These are phyloP conservation scores for Syzygium aromaticum DNA, from an alignment of 345 rosid species.

Conservation along the genomic window DNA sequence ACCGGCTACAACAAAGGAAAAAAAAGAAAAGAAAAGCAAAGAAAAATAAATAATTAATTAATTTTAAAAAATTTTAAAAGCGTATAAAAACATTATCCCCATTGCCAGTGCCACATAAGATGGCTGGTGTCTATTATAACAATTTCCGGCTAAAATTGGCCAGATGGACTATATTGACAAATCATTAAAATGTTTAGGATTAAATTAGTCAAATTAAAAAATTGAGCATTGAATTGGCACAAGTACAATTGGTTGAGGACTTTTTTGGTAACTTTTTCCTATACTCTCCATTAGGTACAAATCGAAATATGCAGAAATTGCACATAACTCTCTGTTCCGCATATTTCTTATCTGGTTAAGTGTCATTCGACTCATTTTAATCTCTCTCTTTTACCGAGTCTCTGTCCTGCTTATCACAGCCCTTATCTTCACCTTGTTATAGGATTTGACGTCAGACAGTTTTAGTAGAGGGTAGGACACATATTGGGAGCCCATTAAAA, in stretches of 20 bases:
- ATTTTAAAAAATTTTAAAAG: no score
- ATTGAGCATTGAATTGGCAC: no score
- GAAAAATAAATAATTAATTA: no score
- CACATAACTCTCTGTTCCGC: not conserved
- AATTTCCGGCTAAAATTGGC: no score
- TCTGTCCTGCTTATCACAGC: not conserved
- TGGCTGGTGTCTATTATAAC: not conserved
- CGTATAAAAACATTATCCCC: no score
- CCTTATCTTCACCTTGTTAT: not conserved
- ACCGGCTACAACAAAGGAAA: not conserved
- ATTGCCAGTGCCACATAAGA: not conserved
- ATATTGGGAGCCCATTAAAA: not conserved
- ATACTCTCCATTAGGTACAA: not conserved
- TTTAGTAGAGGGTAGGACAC: not conserved
- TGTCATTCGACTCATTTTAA: not conserved
- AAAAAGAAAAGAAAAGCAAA: no score
- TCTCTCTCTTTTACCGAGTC: not conserved
- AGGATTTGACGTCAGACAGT: not conserved
- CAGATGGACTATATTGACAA: not conserved
- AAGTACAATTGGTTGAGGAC: no score
- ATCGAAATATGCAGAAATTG: not conserved
- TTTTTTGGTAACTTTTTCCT: not conserved
- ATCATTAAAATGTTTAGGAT: no score
- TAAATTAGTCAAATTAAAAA: no score
- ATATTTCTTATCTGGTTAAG: not conserved